Conservation (phyloP, 257 asterid genomes). For the Scutellaria baicalensis region DNA sequence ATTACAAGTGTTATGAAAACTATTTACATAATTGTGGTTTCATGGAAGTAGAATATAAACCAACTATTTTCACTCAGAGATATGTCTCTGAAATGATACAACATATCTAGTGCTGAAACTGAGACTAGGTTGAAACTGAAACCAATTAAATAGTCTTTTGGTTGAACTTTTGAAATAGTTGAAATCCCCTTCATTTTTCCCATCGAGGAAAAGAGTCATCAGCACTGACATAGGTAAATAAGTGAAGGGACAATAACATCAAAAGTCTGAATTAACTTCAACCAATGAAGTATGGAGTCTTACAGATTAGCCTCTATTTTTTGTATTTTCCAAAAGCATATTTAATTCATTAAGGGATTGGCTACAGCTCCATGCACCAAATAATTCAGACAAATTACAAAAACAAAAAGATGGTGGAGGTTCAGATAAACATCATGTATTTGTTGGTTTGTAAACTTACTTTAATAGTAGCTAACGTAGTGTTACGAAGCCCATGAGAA, state of each 20-base stretch:
- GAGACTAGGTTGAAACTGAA: not conserved
- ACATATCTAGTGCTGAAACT: not conserved
- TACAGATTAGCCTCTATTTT: not conserved
- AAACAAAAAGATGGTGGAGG: not conserved
- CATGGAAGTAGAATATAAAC: too few relatives aligned
- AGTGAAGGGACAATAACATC: not conserved
- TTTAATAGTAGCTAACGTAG: slow-evolving; percentile 69
- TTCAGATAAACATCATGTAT: slow-evolving; percentile 4
- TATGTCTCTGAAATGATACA: too few relatives aligned
- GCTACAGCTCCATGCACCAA: not conserved
- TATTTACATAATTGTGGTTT: too few relatives aligned
- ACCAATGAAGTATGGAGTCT: not conserved
- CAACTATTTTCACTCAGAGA: too few relatives aligned
- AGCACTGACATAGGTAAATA: not conserved
- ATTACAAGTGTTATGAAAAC: too few relatives aligned
- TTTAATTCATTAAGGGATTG: not conserved
- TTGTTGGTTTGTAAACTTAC: slow-evolving; percentile 26
- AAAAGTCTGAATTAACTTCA: not conserved
- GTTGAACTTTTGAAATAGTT: not conserved
- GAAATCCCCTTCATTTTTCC: not conserved
- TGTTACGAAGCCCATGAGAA: slow-evolving; percentile 89
- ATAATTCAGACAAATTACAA: not conserved
- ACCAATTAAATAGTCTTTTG: not conserved
- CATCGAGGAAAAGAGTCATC: not conserved
- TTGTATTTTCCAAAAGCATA: not conserved